Conservation (phyloP, 768 basidiomycete species). For the Lyophyllum semitale region DNA sequence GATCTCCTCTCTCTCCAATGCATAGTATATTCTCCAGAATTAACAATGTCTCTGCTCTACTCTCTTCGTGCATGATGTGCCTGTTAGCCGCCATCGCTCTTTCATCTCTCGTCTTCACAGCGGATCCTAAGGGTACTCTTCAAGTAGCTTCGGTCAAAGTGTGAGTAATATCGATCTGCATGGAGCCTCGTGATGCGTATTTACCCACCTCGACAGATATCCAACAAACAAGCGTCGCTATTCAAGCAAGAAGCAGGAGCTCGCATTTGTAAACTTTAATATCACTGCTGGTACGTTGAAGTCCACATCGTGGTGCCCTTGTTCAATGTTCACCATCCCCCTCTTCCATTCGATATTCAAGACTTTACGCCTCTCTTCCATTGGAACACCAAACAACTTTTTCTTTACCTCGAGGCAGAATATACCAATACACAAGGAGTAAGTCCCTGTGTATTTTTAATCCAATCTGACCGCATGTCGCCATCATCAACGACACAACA, state of each 20-base stretch:
- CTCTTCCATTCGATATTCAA: constrained; percentile 30
- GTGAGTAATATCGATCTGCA: constrained; percentile 42
- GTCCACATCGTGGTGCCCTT: neutral
- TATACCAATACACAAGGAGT: constrained; percentile 76
- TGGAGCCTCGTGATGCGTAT: neutral
- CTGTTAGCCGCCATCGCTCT: constrained; percentile 72
- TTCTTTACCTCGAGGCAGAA: constrained; percentile 85
- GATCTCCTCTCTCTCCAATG: constrained; percentile 41
- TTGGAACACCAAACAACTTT: constrained; percentile 97
- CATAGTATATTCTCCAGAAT: constrained; percentile 69
- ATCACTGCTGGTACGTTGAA: constrained; percentile 66
- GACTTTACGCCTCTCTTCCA: constrained; percentile 84
- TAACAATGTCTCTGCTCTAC: constrained; percentile 72
- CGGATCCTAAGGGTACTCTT: constrained; percentile 58
- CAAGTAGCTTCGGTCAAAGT: constrained; percentile 73
- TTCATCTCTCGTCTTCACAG: constrained; percentile 67
- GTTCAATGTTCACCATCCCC: neutral
- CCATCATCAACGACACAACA: neutral
- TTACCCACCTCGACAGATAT: constrained; percentile 33
- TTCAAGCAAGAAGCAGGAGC: constrained; percentile 66
- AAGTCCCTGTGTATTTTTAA: constrained; percentile 27
- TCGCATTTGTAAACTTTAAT: constrained; percentile 82
- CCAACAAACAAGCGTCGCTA: constrained; percentile 54
- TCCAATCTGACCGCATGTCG: neutral
- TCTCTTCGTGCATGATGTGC: constrained; percentile 76